phyloP scores from a whole-genome alignment of 768 basidiomycete species.

The Psilocybe tampanensis region DNA sequence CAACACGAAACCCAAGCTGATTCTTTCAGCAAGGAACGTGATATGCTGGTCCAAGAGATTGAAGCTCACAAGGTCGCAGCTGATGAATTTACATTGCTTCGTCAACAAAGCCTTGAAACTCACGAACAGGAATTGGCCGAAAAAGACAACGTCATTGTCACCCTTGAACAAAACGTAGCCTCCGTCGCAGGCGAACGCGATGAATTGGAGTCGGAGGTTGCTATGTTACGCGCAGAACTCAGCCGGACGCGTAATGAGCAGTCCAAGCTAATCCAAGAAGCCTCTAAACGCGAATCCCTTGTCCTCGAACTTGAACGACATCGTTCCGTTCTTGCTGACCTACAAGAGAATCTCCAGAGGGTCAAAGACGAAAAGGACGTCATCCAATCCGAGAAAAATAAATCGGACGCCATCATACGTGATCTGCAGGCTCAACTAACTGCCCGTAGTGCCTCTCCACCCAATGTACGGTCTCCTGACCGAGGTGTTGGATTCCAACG shows the following conservation, averaged over 20 bases:
- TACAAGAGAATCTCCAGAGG: conserved; percentile 76
- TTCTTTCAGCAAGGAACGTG: conserved; percentile 47
- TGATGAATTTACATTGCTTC: conserved; percentile 50
- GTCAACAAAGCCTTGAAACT: conserved; percentile 39
- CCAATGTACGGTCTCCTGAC: conserved; percentile 55
- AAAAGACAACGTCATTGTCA: conserved; percentile 48
- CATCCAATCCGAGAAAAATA: conserved; percentile 71
- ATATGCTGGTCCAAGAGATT: conserved; percentile 57
- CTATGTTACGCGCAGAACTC: conserved; percentile 59
- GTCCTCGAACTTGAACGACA: conserved; percentile 77
- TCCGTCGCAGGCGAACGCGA: conserved; percentile 46
- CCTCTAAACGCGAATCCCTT: conserved; percentile 74
- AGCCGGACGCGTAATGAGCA: conserved; percentile 60
- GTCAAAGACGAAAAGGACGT: conserved; percentile 83
- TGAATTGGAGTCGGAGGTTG: conserved; percentile 47
- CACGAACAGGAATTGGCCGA: conserved; percentile 53
- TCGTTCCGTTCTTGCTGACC: conserved; percentile 72
- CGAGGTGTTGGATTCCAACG: conserved; percentile 59
- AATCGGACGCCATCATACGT: conserved; percentile 68
- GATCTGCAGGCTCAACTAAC: conserved; percentile 75
- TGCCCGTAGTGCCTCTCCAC: conserved; percentile 59
- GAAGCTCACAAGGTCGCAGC: conserved; percentile 58
- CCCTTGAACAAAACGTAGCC: conserved; percentile 53
- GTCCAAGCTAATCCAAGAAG: conserved; percentile 66
- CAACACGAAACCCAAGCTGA: conserved; percentile 53